Percentiles rank a stretch among this genome's conserved stretches.
Evolutionary conservation across 2,329 filamentous ascomycete species (phyloP).

Genomic region (Fusarium sp.): DNA sequence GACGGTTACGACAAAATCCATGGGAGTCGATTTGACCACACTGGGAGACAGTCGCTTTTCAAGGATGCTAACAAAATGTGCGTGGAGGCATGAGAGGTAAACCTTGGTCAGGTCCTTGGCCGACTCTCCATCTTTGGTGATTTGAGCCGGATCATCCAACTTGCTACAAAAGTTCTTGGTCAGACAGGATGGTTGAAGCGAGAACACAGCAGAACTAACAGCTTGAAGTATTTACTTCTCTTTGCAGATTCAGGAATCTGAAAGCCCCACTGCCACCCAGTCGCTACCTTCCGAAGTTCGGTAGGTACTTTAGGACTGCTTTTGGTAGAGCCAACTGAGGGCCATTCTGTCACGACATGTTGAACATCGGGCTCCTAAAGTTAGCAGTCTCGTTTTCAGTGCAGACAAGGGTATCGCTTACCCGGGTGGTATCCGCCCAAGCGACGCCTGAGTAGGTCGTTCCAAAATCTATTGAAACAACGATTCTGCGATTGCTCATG

Average conservation of each 20-base stretch:
- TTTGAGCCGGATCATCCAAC: constrained; percentile 53
- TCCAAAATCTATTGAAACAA: constrained; percentile 70
- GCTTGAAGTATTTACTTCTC: constrained; percentile 63
- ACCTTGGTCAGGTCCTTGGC: constrained; percentile 56
- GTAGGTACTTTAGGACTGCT: constrained; percentile 65
- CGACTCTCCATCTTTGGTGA: constrained; percentile 53
- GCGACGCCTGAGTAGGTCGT: constrained; percentile 71
- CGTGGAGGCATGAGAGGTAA: constrained; percentile 64
- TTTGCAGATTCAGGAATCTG: constrained; percentile 60
- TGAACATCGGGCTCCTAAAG: constrained; percentile 56
- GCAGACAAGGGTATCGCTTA: constrained; percentile 44
- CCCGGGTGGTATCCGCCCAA: constrained; percentile 62
- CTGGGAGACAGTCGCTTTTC: constrained; percentile 59
- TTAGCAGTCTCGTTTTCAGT: constrained; percentile 42
- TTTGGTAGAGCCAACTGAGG: constrained; percentile 52
- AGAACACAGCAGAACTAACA: constrained; percentile 55
- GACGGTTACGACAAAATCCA: constrained; percentile 70
- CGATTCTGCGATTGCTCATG: constrained; percentile 59
- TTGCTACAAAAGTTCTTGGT: constrained; percentile 48
- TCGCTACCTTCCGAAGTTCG: constrained; percentile 60
- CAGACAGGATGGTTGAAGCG: constrained; percentile 21
- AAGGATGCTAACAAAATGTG: constrained; percentile 63
- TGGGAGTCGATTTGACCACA: constrained; percentile 60
- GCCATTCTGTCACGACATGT: constrained; percentile 62
- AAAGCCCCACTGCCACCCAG: constrained; percentile 65